A percentile compares a stretch with the other conserved stretches of the same genome.
phyloP scores from a whole-genome alignment of 2,329 filamentous ascomycete genomes.

The Plectosphaerella sp. region DNA sequence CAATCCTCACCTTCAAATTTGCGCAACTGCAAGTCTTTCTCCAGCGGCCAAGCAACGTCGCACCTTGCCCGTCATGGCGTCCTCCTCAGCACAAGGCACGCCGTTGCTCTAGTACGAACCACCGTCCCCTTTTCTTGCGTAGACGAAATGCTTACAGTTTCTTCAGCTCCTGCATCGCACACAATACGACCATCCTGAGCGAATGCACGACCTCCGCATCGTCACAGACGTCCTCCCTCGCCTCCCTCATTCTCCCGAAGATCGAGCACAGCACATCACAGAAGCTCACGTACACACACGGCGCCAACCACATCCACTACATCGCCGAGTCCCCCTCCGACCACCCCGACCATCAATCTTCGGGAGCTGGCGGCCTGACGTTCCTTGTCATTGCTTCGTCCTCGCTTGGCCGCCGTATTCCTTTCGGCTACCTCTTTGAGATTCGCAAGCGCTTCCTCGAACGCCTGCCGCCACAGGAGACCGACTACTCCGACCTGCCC shows the following conservation, averaged over 20 bases:
- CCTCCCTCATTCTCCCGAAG: slow-evolving; percentile 91
- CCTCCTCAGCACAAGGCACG: slow-evolving; percentile 62
- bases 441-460: slow-evolving; percentile 83
- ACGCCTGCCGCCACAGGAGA: slow-evolving; percentile 59
- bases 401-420: slow-evolving; percentile 77
- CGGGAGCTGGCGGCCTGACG: slow-evolving; percentile 69
- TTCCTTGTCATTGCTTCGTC: slow-evolving; percentile 87
- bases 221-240: slow-evolving; percentile 78
- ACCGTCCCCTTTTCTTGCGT: neutral
- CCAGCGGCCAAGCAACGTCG: too few species aligned
- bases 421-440: slow-evolving; percentile 88
- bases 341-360: slow-evolving; percentile 49
- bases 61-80: slow-evolving; percentile 52
- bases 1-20: too few species aligned
- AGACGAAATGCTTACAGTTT: slow-evolving; percentile 7
- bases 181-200: slow-evolving; percentile 86
- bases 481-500: slow-evolving; percentile 73
- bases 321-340: slow-evolving; percentile 77
- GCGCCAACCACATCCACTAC: slow-evolving; percentile 91
- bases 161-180: slow-evolving; percentile 82
- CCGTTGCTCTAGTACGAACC: slow-evolving; percentile 67
- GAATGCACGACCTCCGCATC: slow-evolving; percentile 88
- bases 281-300: slow-evolving; percentile 93
- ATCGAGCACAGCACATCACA: slow-evolving; percentile 76
- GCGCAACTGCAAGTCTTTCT: too few species aligned